A percentile compares a stretch with the other conserved stretches of the same genome.
Conservation (phyloP, 1,284 basidiomycete genomes). For the Rhizoctonia solani region DNA sequence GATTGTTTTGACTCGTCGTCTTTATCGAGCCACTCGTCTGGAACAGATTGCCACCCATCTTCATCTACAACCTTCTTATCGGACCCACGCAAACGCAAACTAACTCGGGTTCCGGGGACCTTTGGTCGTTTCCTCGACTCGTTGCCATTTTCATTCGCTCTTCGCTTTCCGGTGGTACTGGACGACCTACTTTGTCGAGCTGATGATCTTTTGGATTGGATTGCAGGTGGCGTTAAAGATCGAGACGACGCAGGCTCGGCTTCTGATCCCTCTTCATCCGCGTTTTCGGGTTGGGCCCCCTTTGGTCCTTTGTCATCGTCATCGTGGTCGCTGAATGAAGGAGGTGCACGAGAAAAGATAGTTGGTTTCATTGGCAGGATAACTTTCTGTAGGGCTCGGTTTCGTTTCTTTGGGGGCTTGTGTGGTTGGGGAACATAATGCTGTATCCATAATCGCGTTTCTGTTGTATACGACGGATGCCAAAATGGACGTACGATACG, state of each 20-base stretch:
- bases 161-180: slow-evolving; percentile 57
- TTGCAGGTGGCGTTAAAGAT: slow-evolving; percentile 26
- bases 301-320: neutral
- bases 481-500: neutral
- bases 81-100: slow-evolving; percentile 63
- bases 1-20: slow-evolving; percentile 1
- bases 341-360: slow-evolving; percentile 1
- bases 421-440: slow-evolving; percentile 60
- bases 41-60: neutral
- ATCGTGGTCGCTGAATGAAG: slow-evolving; percentile 5
- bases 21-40: slow-evolving; percentile 6
- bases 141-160: slow-evolving; percentile 65
- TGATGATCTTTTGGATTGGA: neutral
- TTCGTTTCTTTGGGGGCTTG: slow-evolving; percentile 59
- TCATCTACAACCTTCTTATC: slow-evolving; percentile 28
- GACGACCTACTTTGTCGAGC: slow-evolving; percentile 39
- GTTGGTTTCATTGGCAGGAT: slow-evolving; percentile 14
- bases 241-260: slow-evolving; percentile 27
- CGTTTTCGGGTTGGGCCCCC: neutral
- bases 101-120: slow-evolving; percentile 60
- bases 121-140: slow-evolving; percentile 48
- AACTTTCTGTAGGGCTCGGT: slow-evolving; percentile 35
- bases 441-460: slow-evolving; percentile 88
- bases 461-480: slow-evolving; percentile 44
- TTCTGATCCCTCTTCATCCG: neutral